Conservation (phyloP, 345 rosid genomes). For the Cardamine resedifolia region DNA sequence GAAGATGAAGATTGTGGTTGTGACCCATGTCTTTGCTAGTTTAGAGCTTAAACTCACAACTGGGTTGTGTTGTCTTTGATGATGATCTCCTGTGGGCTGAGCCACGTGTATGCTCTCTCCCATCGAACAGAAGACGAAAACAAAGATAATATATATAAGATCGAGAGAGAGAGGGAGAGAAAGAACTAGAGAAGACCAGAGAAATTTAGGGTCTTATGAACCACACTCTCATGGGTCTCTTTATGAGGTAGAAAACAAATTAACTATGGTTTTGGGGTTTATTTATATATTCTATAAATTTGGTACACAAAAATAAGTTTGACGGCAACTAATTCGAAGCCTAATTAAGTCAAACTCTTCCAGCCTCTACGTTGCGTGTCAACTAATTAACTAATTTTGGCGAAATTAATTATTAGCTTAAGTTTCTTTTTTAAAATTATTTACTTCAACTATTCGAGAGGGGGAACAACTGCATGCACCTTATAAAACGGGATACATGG, state of each 20-base stretch:
- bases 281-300: background rate
- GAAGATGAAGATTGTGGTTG: slow-evolving; percentile 30
- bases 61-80: slow-evolving; percentile 8
- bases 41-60: slow-evolving; percentile 6
- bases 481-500: background rate
- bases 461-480: background rate
- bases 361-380: slow-evolving; percentile 14
- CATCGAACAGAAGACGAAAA: slow-evolving; percentile 20
- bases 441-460: background rate
- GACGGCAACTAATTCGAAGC: slow-evolving; percentile 12
- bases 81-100: slow-evolving; percentile 19
- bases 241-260: background rate
- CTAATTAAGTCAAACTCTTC: slow-evolving; percentile 15
- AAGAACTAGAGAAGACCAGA: background rate
- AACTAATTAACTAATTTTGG: slow-evolving; percentile 7
- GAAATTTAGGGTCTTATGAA: background rate
- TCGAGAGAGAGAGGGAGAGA: background rate
- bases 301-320: background rate
- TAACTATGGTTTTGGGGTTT: background rate
- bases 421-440: background rate
- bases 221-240: background rate
- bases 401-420: background rate
- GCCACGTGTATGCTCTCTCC: slow-evolving; percentile 18
- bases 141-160: background rate
- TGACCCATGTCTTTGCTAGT: slow-evolving; percentile 36